Conservation (phyloP, 495 filamentous ascomycete genomes). For the Extremus antarcticus region DNA sequence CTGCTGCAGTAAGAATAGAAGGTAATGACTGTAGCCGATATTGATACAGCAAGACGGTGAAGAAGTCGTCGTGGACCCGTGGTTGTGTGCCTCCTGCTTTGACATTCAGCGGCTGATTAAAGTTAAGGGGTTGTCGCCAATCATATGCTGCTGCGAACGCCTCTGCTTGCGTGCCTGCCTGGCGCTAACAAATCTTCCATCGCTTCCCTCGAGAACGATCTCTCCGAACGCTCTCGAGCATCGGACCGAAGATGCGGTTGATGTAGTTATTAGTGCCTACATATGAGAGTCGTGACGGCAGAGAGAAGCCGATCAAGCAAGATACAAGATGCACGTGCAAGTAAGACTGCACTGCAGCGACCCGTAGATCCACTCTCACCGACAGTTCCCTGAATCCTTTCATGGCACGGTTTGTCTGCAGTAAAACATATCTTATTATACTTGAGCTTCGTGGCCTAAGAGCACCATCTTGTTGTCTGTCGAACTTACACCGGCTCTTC, state of each 20-base stretch:
- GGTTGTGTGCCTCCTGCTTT: not conserved
- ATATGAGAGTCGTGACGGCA: too few relatives aligned
- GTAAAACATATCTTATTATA: too few relatives aligned
- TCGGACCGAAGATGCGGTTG: too few relatives aligned
- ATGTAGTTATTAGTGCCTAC: too few relatives aligned
- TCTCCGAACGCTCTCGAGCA: not conserved
- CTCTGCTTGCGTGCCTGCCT: not conserved
- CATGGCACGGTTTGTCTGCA: too few relatives aligned
- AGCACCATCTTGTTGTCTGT: too few relatives aligned
- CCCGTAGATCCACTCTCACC: not conserved
- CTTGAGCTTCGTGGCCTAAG: too few relatives aligned
- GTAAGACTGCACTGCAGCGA: not conserved
- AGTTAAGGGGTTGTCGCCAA: not conserved
- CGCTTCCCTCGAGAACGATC: not conserved
- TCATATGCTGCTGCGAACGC: not conserved
- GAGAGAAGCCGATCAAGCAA: not conserved
- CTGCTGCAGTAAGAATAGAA: not conserved
- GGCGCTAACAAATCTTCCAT: conserved; percentile 1
- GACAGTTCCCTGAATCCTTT: too few relatives aligned
- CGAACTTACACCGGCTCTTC: too few relatives aligned
- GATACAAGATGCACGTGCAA: not conserved
- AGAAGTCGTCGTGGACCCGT: not conserved
- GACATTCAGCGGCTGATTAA: not conserved
- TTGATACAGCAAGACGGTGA: not conserved
- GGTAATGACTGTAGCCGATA: not conserved